These are phyloP conservation scores for Rhizoclosmatium sp. DNA, from an alignment of 192 early-diverging fungal species.

Conservation along the genomic window DNA sequence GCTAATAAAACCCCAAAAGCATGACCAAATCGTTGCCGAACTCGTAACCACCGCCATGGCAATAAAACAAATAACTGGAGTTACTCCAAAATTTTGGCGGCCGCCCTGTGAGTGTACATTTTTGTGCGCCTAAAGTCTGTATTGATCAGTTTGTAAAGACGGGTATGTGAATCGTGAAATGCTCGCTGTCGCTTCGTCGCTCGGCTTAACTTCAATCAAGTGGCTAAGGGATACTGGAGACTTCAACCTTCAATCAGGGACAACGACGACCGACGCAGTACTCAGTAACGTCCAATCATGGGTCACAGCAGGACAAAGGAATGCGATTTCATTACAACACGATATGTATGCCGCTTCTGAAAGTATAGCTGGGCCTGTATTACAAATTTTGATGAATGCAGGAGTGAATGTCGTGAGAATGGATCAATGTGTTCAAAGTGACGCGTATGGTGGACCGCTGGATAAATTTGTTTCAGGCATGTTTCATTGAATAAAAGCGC, in stretches of 20 bases:
- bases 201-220: background rate
- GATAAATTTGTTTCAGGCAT: background rate
- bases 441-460: background rate
- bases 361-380: background rate
- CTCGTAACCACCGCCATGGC: background rate
- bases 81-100: slow-evolving; percentile 7
- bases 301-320: background rate
- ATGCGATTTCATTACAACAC: background rate
- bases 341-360: background rate
- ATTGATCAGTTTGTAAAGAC: background rate
- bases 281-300: background rate
- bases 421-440: background rate
- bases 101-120: slow-evolving; percentile 5
- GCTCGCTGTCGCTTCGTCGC: background rate
- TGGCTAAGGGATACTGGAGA: background rate
- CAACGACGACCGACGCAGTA: background rate
- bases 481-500: too few relatives aligned
- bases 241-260: background rate
- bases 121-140: background rate
- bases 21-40: slow-evolving; percentile 10
- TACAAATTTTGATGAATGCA: background rate
- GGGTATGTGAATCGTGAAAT: background rate
- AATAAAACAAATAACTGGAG: slow-evolving; percentile 8
- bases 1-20: background rate
- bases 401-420: background rate